Percentiles rank a stretch among this genome's conserved stretches.
Conservation (phyloP, 305 asterid species). For the Fraxinus velutina region DNA sequence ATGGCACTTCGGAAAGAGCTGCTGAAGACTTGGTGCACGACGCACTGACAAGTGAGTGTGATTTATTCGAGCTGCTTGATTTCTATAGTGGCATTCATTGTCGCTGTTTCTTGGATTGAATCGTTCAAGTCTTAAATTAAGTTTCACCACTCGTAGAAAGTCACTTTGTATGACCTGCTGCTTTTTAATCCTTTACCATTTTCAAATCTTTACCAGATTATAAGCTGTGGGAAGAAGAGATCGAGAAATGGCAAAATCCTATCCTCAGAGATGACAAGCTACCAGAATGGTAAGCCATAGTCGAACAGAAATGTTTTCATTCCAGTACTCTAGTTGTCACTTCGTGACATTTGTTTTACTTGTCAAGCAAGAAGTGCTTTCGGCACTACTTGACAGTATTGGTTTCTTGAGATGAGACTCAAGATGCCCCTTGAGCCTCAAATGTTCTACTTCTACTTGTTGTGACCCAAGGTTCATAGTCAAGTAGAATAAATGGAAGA, state of each 20-base stretch:
- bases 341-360: neutral
- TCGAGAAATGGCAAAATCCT: slow-evolving; percentile 96
- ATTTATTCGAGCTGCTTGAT: slow-evolving; percentile 13
- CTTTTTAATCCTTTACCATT: neutral
- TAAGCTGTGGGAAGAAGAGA: slow-evolving; percentile 96
- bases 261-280: slow-evolving; percentile 72
- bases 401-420: neutral
- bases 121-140: neutral
- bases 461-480: neutral
- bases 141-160: neutral
- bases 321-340: neutral
- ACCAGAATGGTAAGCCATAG: slow-evolving; percentile 80
- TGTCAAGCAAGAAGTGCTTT: neutral
- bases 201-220: slow-evolving; percentile 53
- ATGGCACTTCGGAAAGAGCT: slow-evolving; percentile 82
- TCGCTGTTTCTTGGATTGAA: slow-evolving; percentile 3
- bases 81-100: neutral
- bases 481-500: neutral
- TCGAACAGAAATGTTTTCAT: slow-evolving; percentile 7
- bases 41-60: slow-evolving; percentile 80
- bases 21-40: slow-evolving; percentile 89
- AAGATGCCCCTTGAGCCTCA: neutral
- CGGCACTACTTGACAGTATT: neutral
- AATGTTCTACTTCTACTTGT: neutral
- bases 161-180: neutral